A percentile compares a stretch with the other conserved stretches of the same genome.
These are phyloP conservation scores for Candida sp. DNA, from an alignment of 1,139 yeast species.

Conservation along the genomic window DNA sequence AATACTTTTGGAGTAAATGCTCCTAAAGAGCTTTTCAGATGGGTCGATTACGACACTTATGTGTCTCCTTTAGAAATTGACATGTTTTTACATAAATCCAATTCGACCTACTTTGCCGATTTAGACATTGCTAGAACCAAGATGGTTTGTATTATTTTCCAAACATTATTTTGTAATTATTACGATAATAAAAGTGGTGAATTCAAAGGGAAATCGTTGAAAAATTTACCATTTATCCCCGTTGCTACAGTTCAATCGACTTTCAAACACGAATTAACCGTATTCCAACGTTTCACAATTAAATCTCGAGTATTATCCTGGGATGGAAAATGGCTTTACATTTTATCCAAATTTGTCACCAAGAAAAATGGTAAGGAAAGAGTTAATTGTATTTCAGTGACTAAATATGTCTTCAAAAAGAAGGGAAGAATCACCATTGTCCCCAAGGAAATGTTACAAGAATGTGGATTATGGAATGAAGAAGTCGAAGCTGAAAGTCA, in stretches of 20 bases:
- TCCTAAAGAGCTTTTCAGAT: constrained; percentile 39
- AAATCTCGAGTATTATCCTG: constrained; percentile 68
- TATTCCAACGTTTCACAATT: constrained; percentile 58
- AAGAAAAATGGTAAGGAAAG: constrained; percentile 29
- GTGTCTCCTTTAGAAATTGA: constrained; percentile 83
- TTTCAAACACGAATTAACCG: constrained; percentile 70
- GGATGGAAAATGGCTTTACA: constrained; percentile 86
- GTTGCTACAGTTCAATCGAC: constrained; percentile 69
- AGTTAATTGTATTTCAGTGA: constrained; percentile 59
- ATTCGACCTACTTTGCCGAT: constrained; percentile 83
- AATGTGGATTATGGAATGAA: constrained; percentile 55
- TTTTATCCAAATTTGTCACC: constrained; percentile 58
- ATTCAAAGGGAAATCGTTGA: constrained; percentile 16
- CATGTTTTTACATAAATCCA: constrained; percentile 81
- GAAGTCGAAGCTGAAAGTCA: constrained; percentile 42
- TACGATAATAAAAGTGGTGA: constrained; percentile 39
- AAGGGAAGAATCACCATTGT: constrained; percentile 66
- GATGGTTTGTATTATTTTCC: constrained; percentile 54
- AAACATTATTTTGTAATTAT: constrained; percentile 41
- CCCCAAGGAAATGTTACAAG: constrained; percentile 57
- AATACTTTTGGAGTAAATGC: constrained; percentile 32
- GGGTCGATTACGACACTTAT: constrained; percentile 46
- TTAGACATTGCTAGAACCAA: constrained; percentile 71
- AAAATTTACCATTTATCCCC: constrained; percentile 66
- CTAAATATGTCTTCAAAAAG: constrained; percentile 77